Evolutionary conservation across 257 asterid genomes (phyloP), one percentile per base, ranked within the genome.

Genomic region (Eucommia ulmoides): DNA sequence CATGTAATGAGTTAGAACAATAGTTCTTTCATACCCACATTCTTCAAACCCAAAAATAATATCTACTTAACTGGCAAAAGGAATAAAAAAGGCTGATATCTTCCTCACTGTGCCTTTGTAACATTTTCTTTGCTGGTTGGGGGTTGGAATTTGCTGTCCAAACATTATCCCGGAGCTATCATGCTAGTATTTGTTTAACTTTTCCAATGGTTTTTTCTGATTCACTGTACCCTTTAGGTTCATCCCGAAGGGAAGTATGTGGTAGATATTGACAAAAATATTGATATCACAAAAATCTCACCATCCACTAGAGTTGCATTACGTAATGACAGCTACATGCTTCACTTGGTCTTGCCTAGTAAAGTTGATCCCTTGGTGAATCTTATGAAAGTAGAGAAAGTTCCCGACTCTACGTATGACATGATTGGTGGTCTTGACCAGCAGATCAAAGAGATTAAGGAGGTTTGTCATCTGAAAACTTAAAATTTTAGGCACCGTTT

Each of bases 391-490:
- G 98, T 89, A 50, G 98, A 89, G 51, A 89, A 89, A 65, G 98
- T 89, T 53, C 96, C 94, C 0, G 94, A 89, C 63, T 89, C 96
- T 62, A 85, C 98, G 19, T 89, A 85, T 68, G 96, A 85, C 80
- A 89, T 89, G 98, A 89, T 89, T 71, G 98, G 98, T 70, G 94
- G 96, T 41, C 96, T 89, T 47, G 97, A 89, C 67, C 96, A 82
- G 75, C 96, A 89, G 73, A 89, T 89, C 56, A 89, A 84, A 55
- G 97, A 89, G 80, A 89, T 89, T 19, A 80, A 84, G 64, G 97
- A 89, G 95, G 96, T 82, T 19, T 45, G 3, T 41, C 25, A 49
- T 46, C 23, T 46, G 20, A 42, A 8, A 35, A 10, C 44, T 10
- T n/a, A n/a, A n/a, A n/a, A n/a, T n/a, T n/a, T n/a, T n/a, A n/a